These are phyloP conservation scores for Aspergillus nidulans DNA, from an alignment of 495 filamentous ascomycete genomes.

Conservation along the genomic window DNA sequence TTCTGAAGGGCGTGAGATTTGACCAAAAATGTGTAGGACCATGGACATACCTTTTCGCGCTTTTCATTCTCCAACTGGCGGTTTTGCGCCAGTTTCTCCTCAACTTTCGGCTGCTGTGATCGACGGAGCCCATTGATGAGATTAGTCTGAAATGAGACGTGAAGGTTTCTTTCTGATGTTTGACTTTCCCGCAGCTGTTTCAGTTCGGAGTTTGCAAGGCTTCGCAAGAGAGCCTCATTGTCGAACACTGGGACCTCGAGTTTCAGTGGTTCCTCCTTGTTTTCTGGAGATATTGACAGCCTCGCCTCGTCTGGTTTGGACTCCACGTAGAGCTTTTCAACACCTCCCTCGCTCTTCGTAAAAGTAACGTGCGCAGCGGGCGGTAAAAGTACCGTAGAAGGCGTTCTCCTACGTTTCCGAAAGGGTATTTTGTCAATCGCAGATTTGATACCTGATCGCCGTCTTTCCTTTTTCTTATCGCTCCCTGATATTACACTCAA, in stretches of 20 bases:
- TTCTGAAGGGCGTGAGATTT: slow-evolving; percentile 43
- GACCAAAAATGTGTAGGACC: slow-evolving; percentile 26
- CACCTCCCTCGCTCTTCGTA: slow-evolving; percentile 23
- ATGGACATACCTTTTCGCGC: slow-evolving; percentile 47
- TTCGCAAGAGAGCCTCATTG: slow-evolving; percentile 38
- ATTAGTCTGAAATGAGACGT: slow-evolving; percentile 46
- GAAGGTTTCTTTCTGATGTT: slow-evolving; percentile 53
- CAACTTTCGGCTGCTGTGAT: slow-evolving; percentile 32
- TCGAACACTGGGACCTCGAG: slow-evolving; percentile 39
- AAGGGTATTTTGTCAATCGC: slow-evolving; percentile 40
- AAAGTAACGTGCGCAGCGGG: slow-evolving; percentile 28
- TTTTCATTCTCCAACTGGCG: slow-evolving; percentile 46
- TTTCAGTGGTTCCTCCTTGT: slow-evolving; percentile 21
- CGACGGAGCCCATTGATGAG: slow-evolving; percentile 28
- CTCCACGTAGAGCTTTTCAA: slow-evolving; percentile 31
- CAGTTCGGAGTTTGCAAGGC: slow-evolving; percentile 44
- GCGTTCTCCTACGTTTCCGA: slow-evolving; percentile 29
- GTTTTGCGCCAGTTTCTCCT: slow-evolving; percentile 25
- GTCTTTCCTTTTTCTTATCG: slow-evolving; percentile 32
- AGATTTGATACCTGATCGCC: slow-evolving; percentile 32
- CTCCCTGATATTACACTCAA: slow-evolving; percentile 27
- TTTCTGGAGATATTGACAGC: slow-evolving; percentile 2
- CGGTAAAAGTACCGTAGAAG: slow-evolving; percentile 29
- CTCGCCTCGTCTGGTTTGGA: slow-evolving; percentile 11
- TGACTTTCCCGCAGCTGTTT: slow-evolving; percentile 50